Base-by-base conservation (phyloP, 108 stramenopile species). In the Heterococcus sp. region DNA sequence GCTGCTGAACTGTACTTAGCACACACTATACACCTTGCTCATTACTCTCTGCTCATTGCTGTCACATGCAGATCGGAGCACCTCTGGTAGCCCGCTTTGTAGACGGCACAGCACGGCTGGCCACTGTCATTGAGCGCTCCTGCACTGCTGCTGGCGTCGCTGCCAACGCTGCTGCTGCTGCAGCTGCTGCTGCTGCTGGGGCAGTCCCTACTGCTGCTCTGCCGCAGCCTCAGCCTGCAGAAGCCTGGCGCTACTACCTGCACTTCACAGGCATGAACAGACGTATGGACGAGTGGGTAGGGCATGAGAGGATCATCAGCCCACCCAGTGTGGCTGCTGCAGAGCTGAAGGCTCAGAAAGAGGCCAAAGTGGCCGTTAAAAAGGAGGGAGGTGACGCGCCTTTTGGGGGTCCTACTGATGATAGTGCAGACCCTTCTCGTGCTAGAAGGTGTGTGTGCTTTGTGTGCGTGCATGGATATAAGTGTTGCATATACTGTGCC, bases 221-320 rank as follows among this genome's bases (percentile, higher is more conserved):
- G n/a, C n/a, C n/a, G n/a, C n/a, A n/a, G n/a, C n/a, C n/a, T n/a
- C 46, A 8, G 46, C 46, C 46, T 8, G 46, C 8, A 21, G 14
- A 58, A 21, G 14, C 14, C 46, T 58, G 46, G 46, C 46, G 46
- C 46, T 98, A 97, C 82, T 98, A 98, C 87, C 92, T 99, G 14
- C 98, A 99, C 75, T 99, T 96, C 78, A 89, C 92, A 35, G 93
- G 96, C 66, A 94, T 96, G 70, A 97, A 99, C 88, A 92, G 98
- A 32, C 84, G 98, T 11, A 97, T 99, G 96, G 98, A 99, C 78
- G 96, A 96, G 86, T 99, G 98, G 98, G 91, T 99, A 3, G 14
- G 31, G 37, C 37, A 68, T 26, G 65, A 76, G 33, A 71, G 86
- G 5, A 70, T 86, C 2, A 35, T 84, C 33, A 69, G 40, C 32